Percentiles rank a stretch among this genome's conserved stretches.
Evolutionary conservation across 441 rosid genomes (phyloP).

Genomic region (Hura crepitans): DNA sequence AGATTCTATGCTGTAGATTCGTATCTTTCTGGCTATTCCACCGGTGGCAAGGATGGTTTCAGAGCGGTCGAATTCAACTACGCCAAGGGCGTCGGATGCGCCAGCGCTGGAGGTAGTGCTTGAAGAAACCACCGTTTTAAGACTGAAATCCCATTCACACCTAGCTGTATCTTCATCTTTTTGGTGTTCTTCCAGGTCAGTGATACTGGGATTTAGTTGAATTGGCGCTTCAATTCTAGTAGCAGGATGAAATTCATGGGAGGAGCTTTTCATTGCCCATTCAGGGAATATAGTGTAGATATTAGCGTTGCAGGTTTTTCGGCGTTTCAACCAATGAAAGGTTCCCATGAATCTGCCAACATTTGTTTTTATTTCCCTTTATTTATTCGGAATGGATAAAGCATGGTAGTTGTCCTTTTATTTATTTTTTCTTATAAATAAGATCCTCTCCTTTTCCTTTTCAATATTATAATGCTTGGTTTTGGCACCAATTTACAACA

Average conservation of each 20-base stretch:
- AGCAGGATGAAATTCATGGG: slow-evolving; percentile 11
- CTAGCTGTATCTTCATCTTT: slow-evolving; percentile 26
- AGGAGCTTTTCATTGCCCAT: slow-evolving; percentile 44
- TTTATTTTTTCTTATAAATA: not conserved
- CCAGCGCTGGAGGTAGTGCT: slow-evolving; percentile 11
- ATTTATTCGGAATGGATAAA: not conserved
- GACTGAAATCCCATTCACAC: slow-evolving; percentile 67
- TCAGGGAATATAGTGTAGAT: slow-evolving; percentile 22
- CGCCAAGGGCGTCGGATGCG: slow-evolving; percentile 60
- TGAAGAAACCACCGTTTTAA: slow-evolving; percentile 47
- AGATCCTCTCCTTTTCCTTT: not conserved
- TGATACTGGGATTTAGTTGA: no score
- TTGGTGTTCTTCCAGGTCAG: no score
- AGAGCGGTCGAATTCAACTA: slow-evolving; percentile 63
- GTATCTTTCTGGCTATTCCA: slow-evolving; percentile 79
- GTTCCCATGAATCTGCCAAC: slow-evolving; percentile 20
- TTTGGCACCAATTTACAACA: slow-evolving; percentile 10
- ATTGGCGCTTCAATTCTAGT: slow-evolving; percentile 6
- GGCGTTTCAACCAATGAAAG: slow-evolving; percentile 35
- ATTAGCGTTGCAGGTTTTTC: slow-evolving; percentile 18
- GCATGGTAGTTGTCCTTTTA: not conserved
- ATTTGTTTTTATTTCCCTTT: not conserved
- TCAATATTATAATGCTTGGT: not conserved
- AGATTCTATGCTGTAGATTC: slow-evolving; percentile 47
- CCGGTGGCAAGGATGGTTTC: slow-evolving; percentile 62